Conservation (phyloP, 306 rosid genomes). For the Trichosanthes cucumerina region DNA sequence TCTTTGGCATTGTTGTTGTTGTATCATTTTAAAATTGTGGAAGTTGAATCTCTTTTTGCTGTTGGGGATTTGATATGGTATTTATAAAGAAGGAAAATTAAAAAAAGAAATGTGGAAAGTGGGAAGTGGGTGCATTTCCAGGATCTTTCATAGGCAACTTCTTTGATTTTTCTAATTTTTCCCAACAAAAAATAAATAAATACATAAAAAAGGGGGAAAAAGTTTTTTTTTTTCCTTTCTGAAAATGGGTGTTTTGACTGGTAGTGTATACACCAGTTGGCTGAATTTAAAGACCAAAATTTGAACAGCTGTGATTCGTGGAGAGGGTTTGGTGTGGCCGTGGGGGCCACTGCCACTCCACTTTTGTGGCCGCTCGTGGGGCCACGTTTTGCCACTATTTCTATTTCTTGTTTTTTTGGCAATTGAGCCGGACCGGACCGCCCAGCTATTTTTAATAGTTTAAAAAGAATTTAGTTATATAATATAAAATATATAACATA, state of each 20-base stretch:
- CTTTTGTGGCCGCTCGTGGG: no score
- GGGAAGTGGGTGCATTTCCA: constrained; percentile 11
- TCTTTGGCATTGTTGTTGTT: background rate
- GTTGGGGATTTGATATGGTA: background rate
- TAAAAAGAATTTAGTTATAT: no score
- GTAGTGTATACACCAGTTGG: constrained; percentile 15
- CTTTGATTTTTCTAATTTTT: constrained; percentile 23
- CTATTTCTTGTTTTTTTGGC: no score
- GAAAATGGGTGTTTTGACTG: constrained; percentile 43
- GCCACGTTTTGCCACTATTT: no score
- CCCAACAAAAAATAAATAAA: no score
- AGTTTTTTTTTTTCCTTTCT: constrained; percentile 25
- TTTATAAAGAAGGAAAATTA: constrained; percentile 7
- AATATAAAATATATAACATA: no score
- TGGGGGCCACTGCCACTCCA: background rate
- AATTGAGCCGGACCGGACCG: background rate
- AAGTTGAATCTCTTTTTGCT: background rate
- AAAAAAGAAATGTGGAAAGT: background rate
- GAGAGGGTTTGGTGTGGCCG: background rate
- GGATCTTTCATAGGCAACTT: constrained; percentile 34
- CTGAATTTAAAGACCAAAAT: constrained; percentile 7
- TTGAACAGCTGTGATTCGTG: constrained; percentile 31
- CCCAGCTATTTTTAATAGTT: no score
- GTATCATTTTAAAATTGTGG: background rate
- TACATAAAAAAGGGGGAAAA: no score